Evolutionary conservation across 148 eudicot species (phyloP).

Genomic region (Cornus florida): DNA sequence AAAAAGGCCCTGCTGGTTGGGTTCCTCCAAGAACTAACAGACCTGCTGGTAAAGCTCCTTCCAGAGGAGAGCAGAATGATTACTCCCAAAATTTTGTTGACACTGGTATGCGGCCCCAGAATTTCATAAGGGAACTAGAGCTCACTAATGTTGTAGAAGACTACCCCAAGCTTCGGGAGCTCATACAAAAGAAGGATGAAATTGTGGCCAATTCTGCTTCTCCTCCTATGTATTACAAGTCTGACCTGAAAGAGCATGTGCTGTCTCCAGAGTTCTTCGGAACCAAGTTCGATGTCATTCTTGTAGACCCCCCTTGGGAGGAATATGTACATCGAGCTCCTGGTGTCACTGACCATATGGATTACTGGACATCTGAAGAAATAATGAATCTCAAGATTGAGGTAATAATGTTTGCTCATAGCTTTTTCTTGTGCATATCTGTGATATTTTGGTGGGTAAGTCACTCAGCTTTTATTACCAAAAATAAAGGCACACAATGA

Average conservation of each 20-base stretch:
- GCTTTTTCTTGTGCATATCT: neutral
- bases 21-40: slow-evolving; percentile 60
- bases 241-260: slow-evolving; percentile 77
- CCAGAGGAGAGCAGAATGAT: slow-evolving; percentile 98
- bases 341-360: slow-evolving; percentile 94
- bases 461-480: neutral
- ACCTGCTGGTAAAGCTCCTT: slow-evolving; percentile 89
- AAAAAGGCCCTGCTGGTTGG: slow-evolving; percentile 67
- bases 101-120: slow-evolving; percentile 94
- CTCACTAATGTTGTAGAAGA: slow-evolving; percentile 94
- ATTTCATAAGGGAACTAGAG: slow-evolving; percentile 90
- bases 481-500: neutral
- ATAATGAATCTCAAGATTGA: slow-evolving; percentile 95
- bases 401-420: slow-evolving; percentile 41
- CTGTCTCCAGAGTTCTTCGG: slow-evolving; percentile 85
- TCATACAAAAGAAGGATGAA: slow-evolving; percentile 97
- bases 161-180: slow-evolving; percentile 96
- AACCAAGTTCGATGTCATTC: slow-evolving; percentile 97
- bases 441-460: no score
- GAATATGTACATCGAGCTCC: slow-evolving; percentile 98
- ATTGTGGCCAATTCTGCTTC: slow-evolving; percentile 78
- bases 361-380: slow-evolving; percentile 90
- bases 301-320: slow-evolving; percentile 97
- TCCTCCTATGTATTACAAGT: slow-evolving; percentile 84
- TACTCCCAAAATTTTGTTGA: slow-evolving; percentile 98